phyloP scores from a whole-genome alignment of 129 eudicot species.

The Lactuca sativa region DNA sequence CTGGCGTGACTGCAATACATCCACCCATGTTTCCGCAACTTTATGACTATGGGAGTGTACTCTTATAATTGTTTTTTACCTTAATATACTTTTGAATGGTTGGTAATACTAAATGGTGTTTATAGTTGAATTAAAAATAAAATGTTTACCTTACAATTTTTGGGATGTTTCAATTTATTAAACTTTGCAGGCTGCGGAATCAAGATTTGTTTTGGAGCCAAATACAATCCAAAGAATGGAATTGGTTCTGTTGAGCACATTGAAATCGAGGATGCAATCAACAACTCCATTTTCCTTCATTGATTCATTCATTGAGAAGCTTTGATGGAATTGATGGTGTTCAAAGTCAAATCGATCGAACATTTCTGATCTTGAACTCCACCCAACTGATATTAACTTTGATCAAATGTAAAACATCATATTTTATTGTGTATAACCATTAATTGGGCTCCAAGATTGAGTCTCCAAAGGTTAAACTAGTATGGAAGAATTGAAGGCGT shows the following conservation, averaged over 20 bases:
- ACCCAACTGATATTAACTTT: constrained; percentile 52
- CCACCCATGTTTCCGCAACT: too few relatives aligned
- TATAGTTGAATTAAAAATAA: too few relatives aligned
- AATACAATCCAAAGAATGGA: constrained; percentile 55
- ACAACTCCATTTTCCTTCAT: constrained; percentile 69
- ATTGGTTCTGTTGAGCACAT: constrained; percentile 60
- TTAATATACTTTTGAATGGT: too few relatives aligned
- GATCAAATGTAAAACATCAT: constrained; percentile 38
- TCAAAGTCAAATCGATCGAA: constrained; percentile 40
- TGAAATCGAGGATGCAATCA: constrained; percentile 79
- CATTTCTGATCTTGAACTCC: constrained; percentile 40
- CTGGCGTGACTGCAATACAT: too few relatives aligned
- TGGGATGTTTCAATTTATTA: too few relatives aligned
- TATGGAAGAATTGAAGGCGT: neutral
- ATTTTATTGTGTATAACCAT: constrained; percentile 1
- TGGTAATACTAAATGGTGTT: too few relatives aligned
- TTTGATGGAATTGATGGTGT: constrained; percentile 15
- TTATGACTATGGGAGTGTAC: too few relatives aligned
- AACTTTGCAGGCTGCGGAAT: too few relatives aligned
- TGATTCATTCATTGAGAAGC: constrained; percentile 49
- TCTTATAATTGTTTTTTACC: too few relatives aligned
- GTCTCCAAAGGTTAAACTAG: constrained; percentile 1
- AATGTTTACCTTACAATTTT: too few relatives aligned
- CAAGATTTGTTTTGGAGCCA: too few relatives aligned
- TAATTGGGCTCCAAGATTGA: neutral